Evolutionary conservation across 2,329 filamentous ascomycete species (phyloP), one percentile per base, ranked within the genome.

Genomic region (Sclerotinia subarctica): DNA sequence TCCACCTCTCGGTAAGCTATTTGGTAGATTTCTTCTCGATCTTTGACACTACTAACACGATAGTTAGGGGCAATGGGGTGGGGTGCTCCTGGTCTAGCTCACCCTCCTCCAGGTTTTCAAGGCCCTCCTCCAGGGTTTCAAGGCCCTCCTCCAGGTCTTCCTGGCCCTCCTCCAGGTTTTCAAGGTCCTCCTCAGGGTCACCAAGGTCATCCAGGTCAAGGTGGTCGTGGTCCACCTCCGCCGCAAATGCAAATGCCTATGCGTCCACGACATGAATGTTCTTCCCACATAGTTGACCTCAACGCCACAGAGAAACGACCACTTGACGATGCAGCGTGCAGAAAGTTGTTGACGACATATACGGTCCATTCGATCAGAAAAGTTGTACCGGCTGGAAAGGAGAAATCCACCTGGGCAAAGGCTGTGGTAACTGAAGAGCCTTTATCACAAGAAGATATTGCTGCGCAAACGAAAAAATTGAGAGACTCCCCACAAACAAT

Each of bases 371-470:
- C 73, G 0, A 71, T 77, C 38, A 71, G 70, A 38, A 76, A 76
- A 68, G 70, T 67, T 8, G 15, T 52, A 44, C 70, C 74, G 1
- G 49, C 38, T 19, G 68, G 72, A 63, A 72, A 52, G 68, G 69
- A 74, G 29, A 73, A 72, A 38, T 44, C 71, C 21, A 75, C 75
- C 24, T 77, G 76, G 75, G 74, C 74, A 5, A 71, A 72, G 60
- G 69, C 71, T 17, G 69, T 73, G 44, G 47, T 74, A 17, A 70
- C 66, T 5, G 66, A 76, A 57, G 75, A 77, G 59, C 56, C 64
- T 19, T 65, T 73, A 17, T 58, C 74, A 17, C 72, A 75, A 51
- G 72, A 75, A 6, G 74, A 77, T 24, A 74, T 77, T 32, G 42
- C 58, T n/a, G 72, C 70, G 49, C 69, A 73, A 47, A 71, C 77